phyloP scores from a whole-genome alignment of 2,329 filamentous ascomycete genomes.

The Talaromyces sp. region DNA sequence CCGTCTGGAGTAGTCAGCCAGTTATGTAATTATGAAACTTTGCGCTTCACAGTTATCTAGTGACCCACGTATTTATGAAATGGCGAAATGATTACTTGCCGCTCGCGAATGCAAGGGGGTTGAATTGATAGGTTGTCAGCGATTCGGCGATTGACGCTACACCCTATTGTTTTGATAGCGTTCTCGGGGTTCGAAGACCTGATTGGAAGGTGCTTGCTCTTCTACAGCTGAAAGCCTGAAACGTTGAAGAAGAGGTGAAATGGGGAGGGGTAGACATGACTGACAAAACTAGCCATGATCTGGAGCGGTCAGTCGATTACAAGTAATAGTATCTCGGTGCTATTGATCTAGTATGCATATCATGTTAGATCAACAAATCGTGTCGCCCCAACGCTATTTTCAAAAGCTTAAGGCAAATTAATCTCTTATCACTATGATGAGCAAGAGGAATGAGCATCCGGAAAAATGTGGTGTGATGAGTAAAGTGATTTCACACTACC shows the following conservation, averaged over 20 bases:
- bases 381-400: neutral
- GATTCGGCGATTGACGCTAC: neutral
- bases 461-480: neutral
- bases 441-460: neutral
- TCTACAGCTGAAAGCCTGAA: neutral
- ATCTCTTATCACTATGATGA: neutral
- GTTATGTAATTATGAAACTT: neutral
- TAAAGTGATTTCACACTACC: neutral
- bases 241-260: neutral
- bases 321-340: neutral
- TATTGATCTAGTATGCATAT: slow-evolving; percentile 1
- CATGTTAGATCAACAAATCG: slow-evolving; percentile 1
- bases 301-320: neutral
- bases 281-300: neutral
- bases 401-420: neutral
- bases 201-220: neutral
- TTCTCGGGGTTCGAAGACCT: neutral
- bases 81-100: neutral
- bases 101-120: slow-evolving; percentile 3
- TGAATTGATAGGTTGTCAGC: neutral
- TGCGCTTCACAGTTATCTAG: neutral
- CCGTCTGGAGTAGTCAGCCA: neutral
- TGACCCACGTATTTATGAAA: neutral
- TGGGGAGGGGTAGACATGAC: slow-evolving; percentile 6
- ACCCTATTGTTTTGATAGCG: neutral